A percentile compares a stretch with the other conserved stretches of the same genome.
Evolutionary conservation across 192 early-diverging fungal species (phyloP).

Genomic region (Umbelopsis sp.): DNA sequence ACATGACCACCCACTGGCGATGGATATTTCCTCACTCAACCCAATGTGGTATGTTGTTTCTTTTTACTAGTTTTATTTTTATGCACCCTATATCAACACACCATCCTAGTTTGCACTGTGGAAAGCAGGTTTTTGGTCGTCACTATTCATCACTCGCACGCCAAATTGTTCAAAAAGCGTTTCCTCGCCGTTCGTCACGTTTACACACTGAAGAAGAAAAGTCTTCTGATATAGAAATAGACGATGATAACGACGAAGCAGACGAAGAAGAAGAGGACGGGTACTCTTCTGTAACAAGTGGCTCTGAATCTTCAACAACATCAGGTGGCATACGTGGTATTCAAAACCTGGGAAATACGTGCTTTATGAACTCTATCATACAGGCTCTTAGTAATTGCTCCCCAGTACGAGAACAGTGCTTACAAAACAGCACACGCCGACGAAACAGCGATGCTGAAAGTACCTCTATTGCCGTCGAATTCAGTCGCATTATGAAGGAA

Average conservation of each 20-base stretch:
- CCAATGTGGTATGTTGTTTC: constrained; percentile 15
- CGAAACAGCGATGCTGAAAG: constrained; percentile 59
- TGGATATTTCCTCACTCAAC: constrained; percentile 15
- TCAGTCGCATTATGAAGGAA: constrained; percentile 15
- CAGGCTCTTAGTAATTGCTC: constrained; percentile 68
- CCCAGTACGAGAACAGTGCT: constrained; percentile 31
- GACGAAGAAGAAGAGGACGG: not conserved
- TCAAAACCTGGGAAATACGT: constrained; percentile 78
- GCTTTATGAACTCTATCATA: constrained; percentile 79
- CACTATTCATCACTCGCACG: constrained; percentile 14
- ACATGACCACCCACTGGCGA: constrained; percentile 10
- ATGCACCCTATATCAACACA: not conserved
- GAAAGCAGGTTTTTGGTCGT: constrained; percentile 8
- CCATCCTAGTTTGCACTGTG: constrained; percentile 18
- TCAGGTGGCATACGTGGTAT: constrained; percentile 64
- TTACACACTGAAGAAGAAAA: constrained; percentile 1
- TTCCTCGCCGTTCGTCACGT: constrained; percentile 4
- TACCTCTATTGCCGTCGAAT: constrained; percentile 73
- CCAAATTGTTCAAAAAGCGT: constrained; percentile 4
- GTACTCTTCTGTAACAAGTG: not conserved
- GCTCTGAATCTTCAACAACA: constrained; percentile 27
- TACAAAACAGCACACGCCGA: not conserved
- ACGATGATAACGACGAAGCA: too few relatives aligned
- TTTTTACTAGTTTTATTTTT: not conserved
- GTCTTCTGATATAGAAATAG: constrained; percentile 16